Base-by-base conservation (phyloP, 208 protist genomes). In the Crithidia brevicula region DNA sequence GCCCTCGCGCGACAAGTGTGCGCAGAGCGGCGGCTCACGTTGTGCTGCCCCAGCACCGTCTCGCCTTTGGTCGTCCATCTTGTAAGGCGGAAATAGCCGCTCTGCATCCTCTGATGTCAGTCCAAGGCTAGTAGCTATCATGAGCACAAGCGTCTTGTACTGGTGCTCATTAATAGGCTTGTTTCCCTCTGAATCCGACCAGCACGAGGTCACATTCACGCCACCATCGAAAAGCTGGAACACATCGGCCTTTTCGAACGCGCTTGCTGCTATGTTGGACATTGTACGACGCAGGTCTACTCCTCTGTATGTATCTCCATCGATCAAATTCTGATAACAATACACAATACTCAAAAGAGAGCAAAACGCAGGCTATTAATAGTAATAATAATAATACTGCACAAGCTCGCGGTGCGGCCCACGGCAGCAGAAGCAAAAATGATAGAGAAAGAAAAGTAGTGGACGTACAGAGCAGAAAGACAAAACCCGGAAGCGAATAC, bases 1-100 rank as follows among this genome's bases (percentile, higher is more conserved):
- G 18, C 72, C 70, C 69, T 90, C 85, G 5, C 81, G 85, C 1
- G 56, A 22, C n/a, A 90, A 56, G 49, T 90, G 85, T 8, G 62
- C 74, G 73, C 85, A 90, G 10, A 83, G 49, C n/a, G 67, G 50
- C 38, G 68, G 62, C 31, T 57, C 46, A 23, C 27, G 68, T 23
- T 16, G 38, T 2, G 60, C n/a, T 3, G 43, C 45, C 13, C 18
- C 4, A 0, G 43, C 9, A 54, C 13, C 20, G 57, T 33, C 8
- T 4, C 6, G 16, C 10, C 23, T 10, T 0, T n/a, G 20, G 30
- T 51, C 38, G 0, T 42, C 2, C n/a, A 61, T n/a, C 16, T 30
- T 28, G 54, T 57, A 52, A n/a, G 10, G 62, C 16, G 59, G 50
- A 43, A 74, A 74, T 8, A 74, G 42, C 11, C 43, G 59, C 30